Conservation (phyloP, 2,329 filamentous ascomycete genomes). For the Rosellinia necatrix region DNA sequence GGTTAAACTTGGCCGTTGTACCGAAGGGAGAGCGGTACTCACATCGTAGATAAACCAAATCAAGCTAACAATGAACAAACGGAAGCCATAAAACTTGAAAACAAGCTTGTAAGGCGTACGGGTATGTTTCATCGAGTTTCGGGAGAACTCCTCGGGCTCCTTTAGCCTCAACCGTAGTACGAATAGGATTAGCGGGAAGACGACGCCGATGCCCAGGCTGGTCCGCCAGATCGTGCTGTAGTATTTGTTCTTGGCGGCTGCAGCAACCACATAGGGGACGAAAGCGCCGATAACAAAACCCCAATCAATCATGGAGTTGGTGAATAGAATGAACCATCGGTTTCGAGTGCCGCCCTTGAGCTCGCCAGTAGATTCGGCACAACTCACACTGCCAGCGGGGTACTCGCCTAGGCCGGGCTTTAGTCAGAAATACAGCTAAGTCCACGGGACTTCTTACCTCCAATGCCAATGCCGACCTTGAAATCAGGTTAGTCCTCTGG, state of each 20-base stretch:
- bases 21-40: slow-evolving; percentile 34
- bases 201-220: slow-evolving; percentile 74
- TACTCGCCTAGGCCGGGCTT: slow-evolving; percentile 62
- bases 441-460: slow-evolving; percentile 50
- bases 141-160: slow-evolving; percentile 78
- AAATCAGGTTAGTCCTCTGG: slow-evolving; percentile 15
- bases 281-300: slow-evolving; percentile 83
- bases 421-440: slow-evolving; percentile 13
- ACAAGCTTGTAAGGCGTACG: slow-evolving; percentile 61
- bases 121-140: slow-evolving; percentile 66
- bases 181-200: slow-evolving; percentile 76
- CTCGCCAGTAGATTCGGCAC: slow-evolving; percentile 82
- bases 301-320: slow-evolving; percentile 82
- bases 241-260: slow-evolving; percentile 63
- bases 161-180: slow-evolving; percentile 73
- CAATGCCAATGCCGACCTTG: slow-evolving; percentile 73
- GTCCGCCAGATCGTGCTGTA: slow-evolving; percentile 80
- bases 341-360: slow-evolving; percentile 82
- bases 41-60: slow-evolving; percentile 88
- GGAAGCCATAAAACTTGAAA: slow-evolving; percentile 72
- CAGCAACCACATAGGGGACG: slow-evolving; percentile 67
- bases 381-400: slow-evolving; percentile 81
- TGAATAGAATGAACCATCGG: slow-evolving; percentile 89
- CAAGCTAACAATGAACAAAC: slow-evolving; percentile 69
- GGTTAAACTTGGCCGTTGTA: background rate